phyloP scores from a whole-genome alignment of 2,329 filamentous ascomycete species.

The Claviceps maximensis region DNA sequence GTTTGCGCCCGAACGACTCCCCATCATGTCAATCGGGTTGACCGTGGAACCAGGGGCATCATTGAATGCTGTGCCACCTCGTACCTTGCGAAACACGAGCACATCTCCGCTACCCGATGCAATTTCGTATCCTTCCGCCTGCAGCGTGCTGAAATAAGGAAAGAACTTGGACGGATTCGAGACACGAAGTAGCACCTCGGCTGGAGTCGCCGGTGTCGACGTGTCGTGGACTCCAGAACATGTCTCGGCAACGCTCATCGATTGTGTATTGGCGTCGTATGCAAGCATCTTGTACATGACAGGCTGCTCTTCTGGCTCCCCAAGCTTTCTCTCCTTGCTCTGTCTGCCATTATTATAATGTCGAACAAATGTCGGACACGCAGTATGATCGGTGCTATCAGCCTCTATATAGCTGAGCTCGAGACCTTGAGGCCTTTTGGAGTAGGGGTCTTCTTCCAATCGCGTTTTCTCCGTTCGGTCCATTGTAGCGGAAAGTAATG shows the following conservation, averaged over 20 bases:
- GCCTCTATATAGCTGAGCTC: conserved; percentile 35
- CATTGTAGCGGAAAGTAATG: conserved; percentile 1
- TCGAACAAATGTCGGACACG: conserved; percentile 24
- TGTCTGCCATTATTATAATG: conserved; percentile 11
- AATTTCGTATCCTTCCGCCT: conserved; percentile 52
- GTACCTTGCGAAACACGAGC: conserved; percentile 52
- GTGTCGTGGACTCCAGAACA: conserved; percentile 38
- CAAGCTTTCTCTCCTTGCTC: background rate
- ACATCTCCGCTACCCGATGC: conserved; percentile 49
- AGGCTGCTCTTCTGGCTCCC: conserved; percentile 3
- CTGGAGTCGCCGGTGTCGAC: conserved; percentile 39
- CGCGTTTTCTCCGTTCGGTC: conserved; percentile 6
- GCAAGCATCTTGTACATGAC: conserved; percentile 49
- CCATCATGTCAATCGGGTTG: conserved; percentile 49
- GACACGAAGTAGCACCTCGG: conserved; percentile 46
- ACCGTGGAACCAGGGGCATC: conserved; percentile 14
- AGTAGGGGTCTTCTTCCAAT: conserved; percentile 25
- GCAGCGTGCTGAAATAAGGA: conserved; percentile 44
- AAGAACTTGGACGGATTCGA: conserved; percentile 53
- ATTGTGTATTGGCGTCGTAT: conserved; percentile 46
- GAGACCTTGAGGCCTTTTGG: conserved; percentile 32
- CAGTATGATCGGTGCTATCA: conserved; percentile 25
- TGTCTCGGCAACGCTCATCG: conserved; percentile 46
- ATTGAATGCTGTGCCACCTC: conserved; percentile 10
- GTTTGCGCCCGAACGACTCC: conserved; percentile 30